Evolutionary conservation across 768 basidiomycete species (phyloP), one percentile per base, ranked within the genome.

Genomic region (Gymnopilus junonius): DNA sequence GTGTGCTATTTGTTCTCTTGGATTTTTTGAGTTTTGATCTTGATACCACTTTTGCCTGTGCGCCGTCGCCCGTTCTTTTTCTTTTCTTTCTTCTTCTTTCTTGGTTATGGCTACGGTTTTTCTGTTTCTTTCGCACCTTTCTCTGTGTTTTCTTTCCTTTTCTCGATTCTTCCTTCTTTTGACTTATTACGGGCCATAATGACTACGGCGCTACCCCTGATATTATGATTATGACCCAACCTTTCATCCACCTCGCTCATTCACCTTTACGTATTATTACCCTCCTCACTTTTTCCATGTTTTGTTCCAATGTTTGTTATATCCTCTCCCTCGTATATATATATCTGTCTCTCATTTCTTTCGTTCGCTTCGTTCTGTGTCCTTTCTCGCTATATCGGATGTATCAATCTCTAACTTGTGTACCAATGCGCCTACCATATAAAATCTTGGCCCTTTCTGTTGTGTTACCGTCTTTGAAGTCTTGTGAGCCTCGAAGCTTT

Each of bases 361-460:
- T 60, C 42, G 61, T 67, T 59, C 56, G 66, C 10, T 37, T 62
- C 54, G 35, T 40, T 31, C 27, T 37, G 2, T 32, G 55, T 57
- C 53, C 34, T 58, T 48, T 69, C 62, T 43, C 65, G 27, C 65
- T 61, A 65, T 68, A 66, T 69, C 68, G 74, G 75, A 75, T 77
- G 76, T 78, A 78, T 75, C 72, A 76, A 72, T 73, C 69, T 63
- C 59, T 51, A 64, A 65, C 57, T 46, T 65, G 58, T 70, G 69
- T 69, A 68, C 65, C 57, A 51, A 64, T 61, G 63, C 65, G 54
- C 31, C 61, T 48, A 63, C 34, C n/a, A 27, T 37, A 37, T 55
- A 39, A 40, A 55, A 55, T 51, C 54, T 27, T 29, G 29, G n/a
- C n/a, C 34, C 25, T 29, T 39, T 29, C 37, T 40, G 54, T 55